Conservation (phyloP, 352 stramenopile species). For the Phytophthora lateralis region DNA sequence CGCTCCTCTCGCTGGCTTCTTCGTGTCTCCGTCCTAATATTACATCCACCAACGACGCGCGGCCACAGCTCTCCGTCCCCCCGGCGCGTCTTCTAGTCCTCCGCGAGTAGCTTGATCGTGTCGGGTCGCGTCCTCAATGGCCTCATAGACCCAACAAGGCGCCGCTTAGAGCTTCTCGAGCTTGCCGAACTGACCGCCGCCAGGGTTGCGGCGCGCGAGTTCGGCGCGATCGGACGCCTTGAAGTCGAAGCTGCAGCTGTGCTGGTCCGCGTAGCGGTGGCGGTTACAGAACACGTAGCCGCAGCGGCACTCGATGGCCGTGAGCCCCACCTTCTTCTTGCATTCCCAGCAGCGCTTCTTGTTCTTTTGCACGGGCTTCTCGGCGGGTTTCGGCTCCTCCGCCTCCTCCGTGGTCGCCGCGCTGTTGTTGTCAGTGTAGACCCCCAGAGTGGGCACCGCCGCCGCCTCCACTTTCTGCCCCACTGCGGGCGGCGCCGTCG, state of each 20-base stretch:
- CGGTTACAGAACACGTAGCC: constrained; percentile 87
- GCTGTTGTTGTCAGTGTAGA: constrained; percentile 20
- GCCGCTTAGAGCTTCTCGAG: constrained; percentile 76
- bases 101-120: too few species aligned
- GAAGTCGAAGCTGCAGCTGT: constrained; percentile 88
- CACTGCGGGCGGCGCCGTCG: not conserved
- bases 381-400: constrained; percentile 9
- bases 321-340: constrained; percentile 92
- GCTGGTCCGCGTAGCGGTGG: constrained; percentile 89
- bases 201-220: constrained; percentile 79
- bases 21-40: constrained; percentile 32
- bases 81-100: too few species aligned
- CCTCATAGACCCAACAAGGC: not conserved
- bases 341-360: constrained; percentile 91
- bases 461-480: constrained; percentile 28
- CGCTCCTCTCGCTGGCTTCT: constrained; percentile 10
- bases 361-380: constrained; percentile 86
- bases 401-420: constrained; percentile 26
- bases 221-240: constrained; percentile 77
- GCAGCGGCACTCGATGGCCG: constrained; percentile 89
- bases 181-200: constrained; percentile 86
- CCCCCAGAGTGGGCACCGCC: not conserved
- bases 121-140: too few species aligned
- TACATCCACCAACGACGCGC: constrained; percentile 29
- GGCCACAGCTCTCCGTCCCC: not conserved